Evolutionary conservation across 768 basidiomycete genomes (phyloP).

Genomic region (Suillus decipiens): DNA sequence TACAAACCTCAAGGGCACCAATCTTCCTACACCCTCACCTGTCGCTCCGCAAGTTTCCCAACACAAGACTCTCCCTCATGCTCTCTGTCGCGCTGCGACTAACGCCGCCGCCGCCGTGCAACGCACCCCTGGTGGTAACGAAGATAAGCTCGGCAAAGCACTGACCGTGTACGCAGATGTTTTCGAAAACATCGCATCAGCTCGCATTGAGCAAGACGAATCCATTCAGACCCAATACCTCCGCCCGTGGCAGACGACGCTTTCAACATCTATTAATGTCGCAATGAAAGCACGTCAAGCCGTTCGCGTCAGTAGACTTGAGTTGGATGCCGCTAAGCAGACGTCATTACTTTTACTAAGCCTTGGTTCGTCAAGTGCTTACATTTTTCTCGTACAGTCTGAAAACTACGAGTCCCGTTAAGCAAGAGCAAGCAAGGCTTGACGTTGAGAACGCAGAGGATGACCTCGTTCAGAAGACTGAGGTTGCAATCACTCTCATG

Average conservation of each 20-base stretch:
- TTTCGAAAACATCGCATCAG: conserved; percentile 81
- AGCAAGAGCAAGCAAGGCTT: conserved; percentile 89
- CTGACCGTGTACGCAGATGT: conserved; percentile 78
- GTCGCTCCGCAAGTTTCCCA: conserved; percentile 55
- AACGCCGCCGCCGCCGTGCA: conserved; percentile 52
- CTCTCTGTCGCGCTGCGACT: conserved; percentile 80
- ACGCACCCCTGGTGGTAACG: conserved; percentile 45
- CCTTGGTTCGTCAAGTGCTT: conserved; percentile 1
- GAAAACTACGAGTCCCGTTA: conserved; percentile 72
- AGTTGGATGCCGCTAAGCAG: conserved; percentile 91
- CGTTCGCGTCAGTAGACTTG: conserved; percentile 75
- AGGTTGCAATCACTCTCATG: conserved; percentile 95
- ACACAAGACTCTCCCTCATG: conserved; percentile 98
- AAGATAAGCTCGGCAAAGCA: conserved; percentile 76
- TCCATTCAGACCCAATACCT: conserved; percentile 68
- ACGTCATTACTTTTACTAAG: conserved; percentile 47
- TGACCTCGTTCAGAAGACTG: conserved; percentile 96
- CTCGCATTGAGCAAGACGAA: conserved; percentile 79
- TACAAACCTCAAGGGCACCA: conserved; percentile 85
- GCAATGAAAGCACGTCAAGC: conserved; percentile 93
- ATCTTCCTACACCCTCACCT: conserved; percentile 71
- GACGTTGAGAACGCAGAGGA: conserved; percentile 95
- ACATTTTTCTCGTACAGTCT: conserved; percentile 48
- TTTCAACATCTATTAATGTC: conserved; percentile 79
- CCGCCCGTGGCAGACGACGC: conserved; percentile 84